Evolutionary conservation across 192 early-diverging fungal genomes (phyloP).

Genomic region (Coemansia sp.): DNA sequence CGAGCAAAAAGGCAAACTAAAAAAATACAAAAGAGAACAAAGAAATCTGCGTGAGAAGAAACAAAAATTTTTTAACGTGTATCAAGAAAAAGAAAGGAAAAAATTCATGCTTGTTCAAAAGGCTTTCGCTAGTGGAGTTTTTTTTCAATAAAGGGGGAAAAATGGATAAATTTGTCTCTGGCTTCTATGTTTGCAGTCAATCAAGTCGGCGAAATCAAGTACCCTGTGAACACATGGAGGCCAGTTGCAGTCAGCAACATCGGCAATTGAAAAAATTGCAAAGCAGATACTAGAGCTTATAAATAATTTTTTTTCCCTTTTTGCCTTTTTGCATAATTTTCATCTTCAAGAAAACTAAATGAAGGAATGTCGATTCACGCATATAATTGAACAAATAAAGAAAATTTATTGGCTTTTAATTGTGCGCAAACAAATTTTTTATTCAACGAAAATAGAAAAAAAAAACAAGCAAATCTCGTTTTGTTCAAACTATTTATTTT

Average conservation of each 20-base stretch:
- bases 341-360: too few species aligned
- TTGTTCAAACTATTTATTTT: too few species aligned
- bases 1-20: not conserved
- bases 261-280: not conserved
- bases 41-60: not conserved
- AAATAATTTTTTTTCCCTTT: too few species aligned
- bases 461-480: too few species aligned
- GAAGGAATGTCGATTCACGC: too few species aligned
- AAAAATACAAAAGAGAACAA: not conserved
- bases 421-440: too few species aligned
- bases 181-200: not conserved
- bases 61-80: not conserved
- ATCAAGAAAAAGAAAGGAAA: not conserved
- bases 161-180: too few species aligned
- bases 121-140: not conserved
- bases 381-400: too few species aligned
- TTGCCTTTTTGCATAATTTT: too few species aligned
- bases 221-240: not conserved
- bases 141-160: not conserved
- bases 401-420: too few species aligned
- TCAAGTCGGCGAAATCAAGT: not conserved
- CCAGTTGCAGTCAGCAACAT: not conserved
- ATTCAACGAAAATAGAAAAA: too few species aligned
- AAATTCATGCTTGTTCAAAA: not conserved
- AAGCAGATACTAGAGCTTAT: not conserved